Conservation (phyloP, 805 yeast species). For the Kregervanrija delftensis region DNA sequence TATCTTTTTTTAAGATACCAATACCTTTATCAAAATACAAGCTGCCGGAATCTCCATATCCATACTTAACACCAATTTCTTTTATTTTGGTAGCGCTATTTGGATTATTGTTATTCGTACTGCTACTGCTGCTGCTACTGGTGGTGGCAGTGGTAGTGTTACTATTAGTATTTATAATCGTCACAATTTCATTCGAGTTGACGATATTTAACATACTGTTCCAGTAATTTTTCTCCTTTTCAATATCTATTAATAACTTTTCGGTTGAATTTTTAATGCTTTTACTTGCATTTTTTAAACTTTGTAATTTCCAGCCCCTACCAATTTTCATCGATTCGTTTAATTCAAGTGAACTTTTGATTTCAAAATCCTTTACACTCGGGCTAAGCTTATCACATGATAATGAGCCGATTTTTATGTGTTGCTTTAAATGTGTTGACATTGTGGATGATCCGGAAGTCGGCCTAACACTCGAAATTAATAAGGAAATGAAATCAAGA, state of each 20-base stretch:
- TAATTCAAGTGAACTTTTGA: conserved; percentile 12
- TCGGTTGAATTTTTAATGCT: conserved; percentile 45
- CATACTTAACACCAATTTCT: conserved; percentile 75
- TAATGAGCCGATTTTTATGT: conserved; percentile 70
- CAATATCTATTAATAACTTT: conserved; percentile 46
- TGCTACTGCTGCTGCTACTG: not conserved
- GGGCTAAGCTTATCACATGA: conserved; percentile 38
- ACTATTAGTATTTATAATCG: conserved; percentile 54
- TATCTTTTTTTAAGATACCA: conserved; percentile 56
- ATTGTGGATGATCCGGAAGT: conserved; percentile 82
- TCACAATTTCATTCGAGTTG: conserved; percentile 51
- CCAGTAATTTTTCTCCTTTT: conserved; percentile 67
- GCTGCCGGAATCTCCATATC: conserved; percentile 89
- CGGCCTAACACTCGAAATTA: conserved; percentile 76
- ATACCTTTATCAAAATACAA: conserved; percentile 65
- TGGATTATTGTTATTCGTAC: conserved; percentile 31
- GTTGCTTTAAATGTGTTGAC: conserved; percentile 74
- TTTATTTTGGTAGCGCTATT: conserved; percentile 29
- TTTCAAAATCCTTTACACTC: conserved; percentile 14
- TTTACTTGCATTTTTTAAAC: conserved; percentile 49
- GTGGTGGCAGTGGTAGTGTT: not conserved
- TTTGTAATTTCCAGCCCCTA: conserved; percentile 80
- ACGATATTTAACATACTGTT: conserved; percentile 37
- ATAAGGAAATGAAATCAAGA: conserved; percentile 77
- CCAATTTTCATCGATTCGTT: conserved; percentile 31